phyloP scores from a whole-genome alignment of 2,329 filamentous ascomycete species.

The Fusarium newnesense region DNA sequence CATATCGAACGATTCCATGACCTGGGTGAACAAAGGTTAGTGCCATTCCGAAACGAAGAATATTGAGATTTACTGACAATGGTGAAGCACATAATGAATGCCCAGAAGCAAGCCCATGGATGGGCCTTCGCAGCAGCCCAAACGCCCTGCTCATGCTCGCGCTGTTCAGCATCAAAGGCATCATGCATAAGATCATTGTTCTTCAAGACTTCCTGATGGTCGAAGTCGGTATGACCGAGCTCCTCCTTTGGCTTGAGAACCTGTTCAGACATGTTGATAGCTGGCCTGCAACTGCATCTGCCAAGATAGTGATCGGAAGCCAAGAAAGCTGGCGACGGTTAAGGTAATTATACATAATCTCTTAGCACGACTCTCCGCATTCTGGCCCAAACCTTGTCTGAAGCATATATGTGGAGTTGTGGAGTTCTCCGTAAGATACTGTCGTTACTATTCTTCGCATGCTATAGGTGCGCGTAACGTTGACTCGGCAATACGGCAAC shows the following conservation, averaged over 20 bases:
- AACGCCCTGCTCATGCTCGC: slow-evolving; percentile 53
- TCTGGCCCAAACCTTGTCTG: background rate
- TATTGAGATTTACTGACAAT: slow-evolving; percentile 51
- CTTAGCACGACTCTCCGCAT: background rate
- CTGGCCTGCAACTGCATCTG: background rate
- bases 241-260: slow-evolving; percentile 11
- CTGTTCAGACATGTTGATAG: slow-evolving; percentile 7
- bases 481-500: slow-evolving; percentile 7
- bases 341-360: slow-evolving; percentile 12
- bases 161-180: slow-evolving; percentile 50
- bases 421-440: background rate
- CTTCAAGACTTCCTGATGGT: slow-evolving; percentile 18
- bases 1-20: slow-evolving; percentile 62
- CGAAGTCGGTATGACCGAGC: slow-evolving; percentile 23
- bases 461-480: slow-evolving; percentile 11
- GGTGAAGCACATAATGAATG: slow-evolving; percentile 60
- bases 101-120: slow-evolving; percentile 60
- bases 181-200: slow-evolving; percentile 35
- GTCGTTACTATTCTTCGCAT: background rate
- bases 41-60: background rate
- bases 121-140: slow-evolving; percentile 53
- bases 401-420: background rate
- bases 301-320: background rate
- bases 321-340: background rate
- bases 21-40: slow-evolving; percentile 44